Percentiles rank a stretch among this genome's conserved stretches.
These are phyloP conservation scores for Pseudopithomyces maydicus DNA, from an alignment of 2,329 filamentous ascomycete genomes.

Conservation along the genomic window DNA sequence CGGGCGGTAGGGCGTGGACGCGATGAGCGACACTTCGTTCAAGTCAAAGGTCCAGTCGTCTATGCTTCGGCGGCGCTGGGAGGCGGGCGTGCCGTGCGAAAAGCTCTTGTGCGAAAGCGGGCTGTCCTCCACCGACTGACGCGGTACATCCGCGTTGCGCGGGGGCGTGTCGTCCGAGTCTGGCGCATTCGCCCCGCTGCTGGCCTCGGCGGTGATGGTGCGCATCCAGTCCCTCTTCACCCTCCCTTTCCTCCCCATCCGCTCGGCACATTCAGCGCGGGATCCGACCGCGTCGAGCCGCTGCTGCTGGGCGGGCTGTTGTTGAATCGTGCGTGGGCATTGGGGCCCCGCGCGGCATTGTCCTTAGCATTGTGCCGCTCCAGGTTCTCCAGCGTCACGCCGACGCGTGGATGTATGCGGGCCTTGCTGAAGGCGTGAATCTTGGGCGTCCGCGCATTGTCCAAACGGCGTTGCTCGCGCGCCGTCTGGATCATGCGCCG, in stretches of 20 bases:
- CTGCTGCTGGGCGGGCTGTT: conserved; percentile 43
- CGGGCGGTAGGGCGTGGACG: conserved; percentile 53
- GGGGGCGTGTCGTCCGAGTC: conserved; percentile 16
- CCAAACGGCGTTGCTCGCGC: conserved; percentile 49
- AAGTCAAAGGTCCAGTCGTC: conserved; percentile 51
- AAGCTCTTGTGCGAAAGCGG: conserved; percentile 46
- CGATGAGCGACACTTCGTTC: conserved; percentile 51
- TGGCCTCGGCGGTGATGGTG: conserved; percentile 40
- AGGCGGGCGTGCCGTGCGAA: conserved; percentile 30
- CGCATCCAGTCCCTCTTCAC: conserved; percentile 50
- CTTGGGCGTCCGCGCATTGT: conserved; percentile 39
- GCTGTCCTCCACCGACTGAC: conserved; percentile 50
- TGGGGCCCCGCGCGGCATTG: conserved; percentile 9
- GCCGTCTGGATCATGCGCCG: conserved; percentile 50
- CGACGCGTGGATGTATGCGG: conserved; percentile 45
- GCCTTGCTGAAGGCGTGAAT: conserved; percentile 51
- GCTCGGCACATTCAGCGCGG: conserved; percentile 51
- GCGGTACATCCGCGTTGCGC: conserved; percentile 41
- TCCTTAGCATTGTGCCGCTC: conserved; percentile 41
- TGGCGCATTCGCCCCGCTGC: conserved; percentile 19
- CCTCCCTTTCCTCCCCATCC: conserved; percentile 55
- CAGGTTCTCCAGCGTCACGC: conserved; percentile 50
- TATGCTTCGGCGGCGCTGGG: conserved; percentile 20
- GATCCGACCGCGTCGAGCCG: conserved; percentile 45
- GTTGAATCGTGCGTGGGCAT: conserved; percentile 23